Percentiles rank a stretch among this genome's conserved stretches.
Conservation (phyloP, 306 rosid genomes). For the Calophaca sinica region DNA sequence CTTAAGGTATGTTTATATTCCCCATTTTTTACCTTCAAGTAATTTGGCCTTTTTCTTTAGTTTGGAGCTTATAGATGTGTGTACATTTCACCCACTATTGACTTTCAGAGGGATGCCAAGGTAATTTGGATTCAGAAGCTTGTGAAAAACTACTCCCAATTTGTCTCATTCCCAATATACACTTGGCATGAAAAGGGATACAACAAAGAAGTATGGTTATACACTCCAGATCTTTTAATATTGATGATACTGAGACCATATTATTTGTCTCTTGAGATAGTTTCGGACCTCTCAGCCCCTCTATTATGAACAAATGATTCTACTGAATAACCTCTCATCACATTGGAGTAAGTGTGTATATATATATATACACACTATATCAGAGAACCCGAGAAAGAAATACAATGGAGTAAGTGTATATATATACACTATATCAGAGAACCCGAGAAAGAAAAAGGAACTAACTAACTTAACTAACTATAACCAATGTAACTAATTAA, state of each 20-base stretch:
- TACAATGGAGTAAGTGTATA: too few species aligned
- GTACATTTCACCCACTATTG: neutral
- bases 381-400: too few species aligned
- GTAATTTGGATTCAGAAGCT: conserved; percentile 84
- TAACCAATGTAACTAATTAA: too few species aligned
- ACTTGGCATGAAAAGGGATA: conserved; percentile 94
- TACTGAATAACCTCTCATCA: too few species aligned
- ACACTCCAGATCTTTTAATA: neutral
- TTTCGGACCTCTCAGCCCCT: too few species aligned
- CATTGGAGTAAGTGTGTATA: too few species aligned
- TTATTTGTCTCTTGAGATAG: conserved; percentile 2
- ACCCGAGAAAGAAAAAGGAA: too few species aligned
- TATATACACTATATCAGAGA: too few species aligned
- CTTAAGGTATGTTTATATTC: conserved; percentile 63
- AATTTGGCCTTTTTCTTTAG: conserved; percentile 9
- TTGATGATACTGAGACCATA: neutral
- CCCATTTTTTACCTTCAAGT: neutral
- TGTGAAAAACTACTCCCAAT: conserved; percentile 90
- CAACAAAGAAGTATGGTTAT: conserved; percentile 75
- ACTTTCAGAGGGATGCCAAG: conserved; percentile 82
- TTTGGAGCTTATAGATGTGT: conserved; percentile 31
- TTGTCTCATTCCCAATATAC: conserved; percentile 92
- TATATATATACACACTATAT: too few species aligned
- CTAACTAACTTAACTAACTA: too few species aligned
- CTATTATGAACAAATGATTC: too few species aligned